These are phyloP conservation scores for Eucalyptus camaldulensis DNA, from an alignment of 345 rosid species.

Conservation along the genomic window DNA sequence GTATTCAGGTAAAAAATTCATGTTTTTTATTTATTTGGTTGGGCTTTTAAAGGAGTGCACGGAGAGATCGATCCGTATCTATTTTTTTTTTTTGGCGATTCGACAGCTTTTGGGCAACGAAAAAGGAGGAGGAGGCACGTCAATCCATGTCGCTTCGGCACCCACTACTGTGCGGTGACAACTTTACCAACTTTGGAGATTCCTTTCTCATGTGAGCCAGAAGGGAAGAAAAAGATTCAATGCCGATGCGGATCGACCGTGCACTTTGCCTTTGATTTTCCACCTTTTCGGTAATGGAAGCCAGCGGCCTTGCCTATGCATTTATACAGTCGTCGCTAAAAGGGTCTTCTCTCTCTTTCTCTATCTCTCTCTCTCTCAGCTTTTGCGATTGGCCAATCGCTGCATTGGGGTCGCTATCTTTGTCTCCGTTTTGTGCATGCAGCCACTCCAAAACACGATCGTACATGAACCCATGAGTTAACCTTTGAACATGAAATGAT, in stretches of 20 bases:
- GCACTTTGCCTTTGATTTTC: neutral
- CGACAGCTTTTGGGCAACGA: neutral
- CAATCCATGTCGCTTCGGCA: neutral
- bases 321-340: neutral
- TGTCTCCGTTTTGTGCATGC: neutral
- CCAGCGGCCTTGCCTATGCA: neutral
- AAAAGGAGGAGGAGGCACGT: neutral
- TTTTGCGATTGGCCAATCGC: neutral
- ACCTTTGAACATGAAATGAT: neutral
- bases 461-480: neutral
- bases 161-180: neutral
- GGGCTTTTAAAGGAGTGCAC: neutral
- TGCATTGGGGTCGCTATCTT: neutral
- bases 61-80: neutral
- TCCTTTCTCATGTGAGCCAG: neutral
- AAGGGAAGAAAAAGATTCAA: neutral
- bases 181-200: neutral
- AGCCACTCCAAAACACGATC: neutral
- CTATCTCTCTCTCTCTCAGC: neutral
- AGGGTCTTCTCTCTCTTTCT: neutral
- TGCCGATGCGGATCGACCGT: neutral
- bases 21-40: too few species aligned
- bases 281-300: neutral
- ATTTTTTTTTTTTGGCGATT: neutral
- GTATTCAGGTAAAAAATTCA: neutral